Conservation (phyloP, 2,329 filamentous ascomycete species). For the Curvularia lunata region DNA sequence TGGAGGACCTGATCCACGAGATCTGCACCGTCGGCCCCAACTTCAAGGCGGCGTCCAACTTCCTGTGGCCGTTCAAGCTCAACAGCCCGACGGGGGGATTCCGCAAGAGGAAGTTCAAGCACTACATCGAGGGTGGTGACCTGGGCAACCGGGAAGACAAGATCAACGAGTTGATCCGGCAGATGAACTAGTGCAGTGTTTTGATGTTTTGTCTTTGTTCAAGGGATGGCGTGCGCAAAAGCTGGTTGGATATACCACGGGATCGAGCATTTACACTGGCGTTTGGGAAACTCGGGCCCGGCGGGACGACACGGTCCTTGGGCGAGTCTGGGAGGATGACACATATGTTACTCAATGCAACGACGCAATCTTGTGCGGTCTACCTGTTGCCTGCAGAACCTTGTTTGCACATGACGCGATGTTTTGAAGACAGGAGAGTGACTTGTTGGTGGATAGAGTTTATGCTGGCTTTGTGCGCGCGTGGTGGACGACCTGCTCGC, state of each 20-base stretch:
- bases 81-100: conserved; percentile 98
- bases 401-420: not conserved
- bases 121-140: conserved; percentile 99
- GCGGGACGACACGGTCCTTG: conserved; percentile 18
- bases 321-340: conserved; percentile 24
- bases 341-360: conserved; percentile 18
- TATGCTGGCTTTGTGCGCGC: not conserved
- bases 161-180: conserved; percentile 94
- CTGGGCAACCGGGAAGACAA: conserved; percentile 97
- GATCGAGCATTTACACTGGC: conserved; percentile 32
- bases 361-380: conserved; percentile 3
- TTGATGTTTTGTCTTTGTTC: conserved; percentile 10
- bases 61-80: conserved; percentile 99
- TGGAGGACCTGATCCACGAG: conserved; percentile 99
- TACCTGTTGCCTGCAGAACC: not conserved
- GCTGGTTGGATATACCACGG: conserved; percentile 27
- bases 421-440: not conserved
- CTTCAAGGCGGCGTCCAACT: conserved; percentile 98
- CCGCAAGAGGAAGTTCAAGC: conserved; percentile 96
- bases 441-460: not conserved
- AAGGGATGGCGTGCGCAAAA: conserved; percentile 19
- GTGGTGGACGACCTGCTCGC: not conserved
- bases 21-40: conserved; percentile 96
- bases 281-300: conserved; percentile 21
- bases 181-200: conserved; percentile 84